Evolutionary conservation across 1,284 basidiomycete species (phyloP).

Genomic region (Caloboletus inedulis): DNA sequence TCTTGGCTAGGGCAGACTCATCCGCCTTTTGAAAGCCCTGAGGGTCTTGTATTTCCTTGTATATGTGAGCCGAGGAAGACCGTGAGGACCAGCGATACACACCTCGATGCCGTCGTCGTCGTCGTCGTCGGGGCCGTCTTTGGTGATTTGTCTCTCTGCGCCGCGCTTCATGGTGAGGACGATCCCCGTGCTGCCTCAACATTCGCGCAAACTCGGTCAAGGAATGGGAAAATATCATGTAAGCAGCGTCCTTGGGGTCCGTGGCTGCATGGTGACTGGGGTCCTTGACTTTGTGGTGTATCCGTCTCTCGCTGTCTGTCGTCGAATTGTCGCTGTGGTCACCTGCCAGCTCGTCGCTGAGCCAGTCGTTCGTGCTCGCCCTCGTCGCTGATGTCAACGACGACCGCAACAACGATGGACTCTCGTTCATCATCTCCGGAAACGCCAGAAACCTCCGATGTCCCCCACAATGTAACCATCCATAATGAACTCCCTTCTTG

Average conservation of each 20-base stretch:
- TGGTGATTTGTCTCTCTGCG: slow-evolving; percentile 70
- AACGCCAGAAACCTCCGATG: slow-evolving; percentile 63
- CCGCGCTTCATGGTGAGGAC: slow-evolving; percentile 60
- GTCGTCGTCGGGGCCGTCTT: slow-evolving; percentile 49
- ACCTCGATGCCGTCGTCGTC: slow-evolving; percentile 40
- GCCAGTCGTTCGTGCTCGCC: slow-evolving; percentile 5
- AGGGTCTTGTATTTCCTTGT: slow-evolving; percentile 42
- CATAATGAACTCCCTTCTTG: slow-evolving; percentile 57
- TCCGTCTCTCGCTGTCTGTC: background rate
- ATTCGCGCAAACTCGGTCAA: background rate
- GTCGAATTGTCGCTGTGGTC: background rate
- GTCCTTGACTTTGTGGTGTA: background rate
- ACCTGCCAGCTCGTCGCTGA: background rate
- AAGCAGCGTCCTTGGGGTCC: slow-evolving; percentile 23
- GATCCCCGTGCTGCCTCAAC: background rate
- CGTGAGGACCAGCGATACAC: slow-evolving; percentile 6
- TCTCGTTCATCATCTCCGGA: slow-evolving; percentile 69
- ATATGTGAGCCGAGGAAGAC: slow-evolving; percentile 5
- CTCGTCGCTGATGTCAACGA: slow-evolving; percentile 45
- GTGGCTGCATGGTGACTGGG: background rate
- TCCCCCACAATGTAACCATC: slow-evolving; percentile 44
- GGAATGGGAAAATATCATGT: slow-evolving; percentile 20
- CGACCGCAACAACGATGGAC: slow-evolving; percentile 50
- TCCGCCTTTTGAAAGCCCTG: slow-evolving; percentile 56
- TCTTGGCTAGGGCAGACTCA: slow-evolving; percentile 45